These are phyloP conservation scores for Alternaria infectoria DNA, from an alignment of 2,329 filamentous ascomycete genomes.

Conservation along the genomic window DNA sequence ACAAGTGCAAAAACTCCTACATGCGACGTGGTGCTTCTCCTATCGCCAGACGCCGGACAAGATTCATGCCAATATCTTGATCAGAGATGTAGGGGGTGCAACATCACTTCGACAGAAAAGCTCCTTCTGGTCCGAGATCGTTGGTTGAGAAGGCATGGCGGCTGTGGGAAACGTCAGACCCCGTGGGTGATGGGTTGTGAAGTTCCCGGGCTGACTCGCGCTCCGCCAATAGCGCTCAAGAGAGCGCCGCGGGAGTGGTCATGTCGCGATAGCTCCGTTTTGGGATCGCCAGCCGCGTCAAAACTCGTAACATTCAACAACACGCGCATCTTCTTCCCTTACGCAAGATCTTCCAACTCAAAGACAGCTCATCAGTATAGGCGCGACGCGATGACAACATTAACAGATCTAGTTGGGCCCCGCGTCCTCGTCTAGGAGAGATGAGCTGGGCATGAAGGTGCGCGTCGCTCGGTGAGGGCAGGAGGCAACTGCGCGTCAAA, in stretches of 20 bases:
- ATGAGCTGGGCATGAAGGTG: rapidly evolving
- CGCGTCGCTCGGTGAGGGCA: neutral
- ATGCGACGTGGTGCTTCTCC: neutral
- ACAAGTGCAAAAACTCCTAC: neutral
- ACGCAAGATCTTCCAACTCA: neutral
- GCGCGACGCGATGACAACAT: neutral
- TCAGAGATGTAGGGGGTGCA: neutral
- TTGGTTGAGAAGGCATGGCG: neutral
- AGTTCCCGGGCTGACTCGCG: neutral
- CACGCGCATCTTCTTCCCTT: neutral
- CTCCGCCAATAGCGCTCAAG: neutral
- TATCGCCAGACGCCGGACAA: neutral
- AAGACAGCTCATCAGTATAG: neutral
- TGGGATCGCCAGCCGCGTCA: neutral
- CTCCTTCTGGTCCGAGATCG: neutral
- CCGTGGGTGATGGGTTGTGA: neutral
- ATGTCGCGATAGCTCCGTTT: neutral
- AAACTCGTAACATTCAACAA: neutral
- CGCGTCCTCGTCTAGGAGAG: rapidly evolving
- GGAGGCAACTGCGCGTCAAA: neutral
- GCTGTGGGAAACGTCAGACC: neutral
- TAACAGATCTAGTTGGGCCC: too few relatives aligned
- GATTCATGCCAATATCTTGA: neutral
- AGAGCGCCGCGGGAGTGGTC: neutral
- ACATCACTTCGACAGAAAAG: neutral